These are phyloP conservation scores for Trematosphaeria pertusa DNA, from an alignment of 2,329 filamentous ascomycete genomes.

Conservation along the genomic window DNA sequence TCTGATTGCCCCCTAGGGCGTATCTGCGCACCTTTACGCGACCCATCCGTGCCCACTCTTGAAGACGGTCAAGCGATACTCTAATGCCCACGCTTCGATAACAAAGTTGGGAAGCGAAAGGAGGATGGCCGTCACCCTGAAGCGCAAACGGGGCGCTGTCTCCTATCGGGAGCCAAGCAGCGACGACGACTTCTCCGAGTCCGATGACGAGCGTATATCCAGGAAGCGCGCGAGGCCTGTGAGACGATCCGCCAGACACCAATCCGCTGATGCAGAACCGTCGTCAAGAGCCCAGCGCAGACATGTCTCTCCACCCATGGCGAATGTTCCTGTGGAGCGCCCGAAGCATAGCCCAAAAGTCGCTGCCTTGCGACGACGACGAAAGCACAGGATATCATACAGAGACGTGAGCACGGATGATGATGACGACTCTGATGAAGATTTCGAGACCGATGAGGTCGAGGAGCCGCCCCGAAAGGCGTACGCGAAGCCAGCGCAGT, in stretches of 20 bases:
- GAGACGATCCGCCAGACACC: constrained; percentile 35
- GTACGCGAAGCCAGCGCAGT: constrained; percentile 11
- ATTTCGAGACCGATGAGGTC: constrained; percentile 32
- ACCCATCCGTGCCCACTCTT: too few species aligned
- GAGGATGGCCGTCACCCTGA: constrained; percentile 37
- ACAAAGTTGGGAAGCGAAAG: too few species aligned
- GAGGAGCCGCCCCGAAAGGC: constrained; percentile 16
- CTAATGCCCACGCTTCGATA: background rate
- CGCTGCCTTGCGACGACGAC: constrained; percentile 18
- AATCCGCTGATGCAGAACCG: constrained; percentile 15
- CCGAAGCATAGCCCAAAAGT: too few species aligned
- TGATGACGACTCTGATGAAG: constrained; percentile 28
- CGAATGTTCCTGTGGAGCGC: too few species aligned
- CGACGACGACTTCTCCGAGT: constrained; percentile 37
- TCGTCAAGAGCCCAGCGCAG: constrained; percentile 17
- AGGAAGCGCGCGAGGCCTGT: constrained; percentile 28
- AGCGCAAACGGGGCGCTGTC: constrained; percentile 44
- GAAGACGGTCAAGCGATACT: too few species aligned
- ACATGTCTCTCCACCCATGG: constrained; percentile 8
- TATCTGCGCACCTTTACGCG: too few species aligned
- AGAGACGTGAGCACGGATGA: constrained; percentile 43
- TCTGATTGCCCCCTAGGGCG: too few species aligned
- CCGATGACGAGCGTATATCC: constrained; percentile 17
- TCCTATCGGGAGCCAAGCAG: constrained; percentile 48
- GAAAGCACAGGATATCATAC: constrained; percentile 34